Evolutionary conservation across 805 yeast species (phyloP).

Genomic region (Blastobotrys attinorum): DNA sequence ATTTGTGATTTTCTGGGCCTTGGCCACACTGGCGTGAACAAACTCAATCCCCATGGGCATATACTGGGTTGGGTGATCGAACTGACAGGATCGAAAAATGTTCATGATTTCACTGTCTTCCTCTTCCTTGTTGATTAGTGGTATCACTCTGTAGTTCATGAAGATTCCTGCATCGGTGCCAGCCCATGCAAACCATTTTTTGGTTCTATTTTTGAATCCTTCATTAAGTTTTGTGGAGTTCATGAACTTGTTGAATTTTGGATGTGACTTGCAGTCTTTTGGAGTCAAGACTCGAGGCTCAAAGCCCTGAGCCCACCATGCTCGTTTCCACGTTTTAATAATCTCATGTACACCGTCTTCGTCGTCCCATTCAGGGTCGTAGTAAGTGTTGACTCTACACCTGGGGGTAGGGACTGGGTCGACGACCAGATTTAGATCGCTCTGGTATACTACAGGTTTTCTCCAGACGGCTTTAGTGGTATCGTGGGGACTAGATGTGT

Average conservation of each 20-base stretch:
- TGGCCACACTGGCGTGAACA: conserved; percentile 9
- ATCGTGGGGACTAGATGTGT: too few species aligned
- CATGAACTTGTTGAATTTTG: conserved; percentile 11
- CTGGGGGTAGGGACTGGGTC: neutral
- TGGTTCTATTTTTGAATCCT: conserved; percentile 4
- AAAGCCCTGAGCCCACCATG: conserved; percentile 24
- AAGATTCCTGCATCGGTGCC: conserved; percentile 20
- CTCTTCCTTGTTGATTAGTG: conserved; percentile 11
- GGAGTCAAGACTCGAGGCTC: conserved; percentile 21
- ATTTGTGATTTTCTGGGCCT: conserved; percentile 7
- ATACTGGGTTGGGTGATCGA: conserved; percentile 13
- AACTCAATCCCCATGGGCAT: conserved; percentile 17
- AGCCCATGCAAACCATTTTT: conserved; percentile 22
- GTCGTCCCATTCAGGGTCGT: conserved; percentile 2
- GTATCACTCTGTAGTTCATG: conserved; percentile 21
- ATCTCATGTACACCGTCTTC: conserved; percentile 11
- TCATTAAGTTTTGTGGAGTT: conserved; percentile 4
- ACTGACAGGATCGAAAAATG: conserved; percentile 15
- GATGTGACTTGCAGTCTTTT: conserved; percentile 14
- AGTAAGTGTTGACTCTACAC: conserved; percentile 11
- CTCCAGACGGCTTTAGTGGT: too few species aligned
- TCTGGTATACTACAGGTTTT: conserved; percentile 5
- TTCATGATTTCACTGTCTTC: conserved; percentile 5
- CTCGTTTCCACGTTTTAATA: conserved; percentile 21
- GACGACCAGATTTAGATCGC: neutral